Base-by-base conservation (phyloP, 2,329 filamentous ascomycete species). In the Calonectria crousiana region DNA sequence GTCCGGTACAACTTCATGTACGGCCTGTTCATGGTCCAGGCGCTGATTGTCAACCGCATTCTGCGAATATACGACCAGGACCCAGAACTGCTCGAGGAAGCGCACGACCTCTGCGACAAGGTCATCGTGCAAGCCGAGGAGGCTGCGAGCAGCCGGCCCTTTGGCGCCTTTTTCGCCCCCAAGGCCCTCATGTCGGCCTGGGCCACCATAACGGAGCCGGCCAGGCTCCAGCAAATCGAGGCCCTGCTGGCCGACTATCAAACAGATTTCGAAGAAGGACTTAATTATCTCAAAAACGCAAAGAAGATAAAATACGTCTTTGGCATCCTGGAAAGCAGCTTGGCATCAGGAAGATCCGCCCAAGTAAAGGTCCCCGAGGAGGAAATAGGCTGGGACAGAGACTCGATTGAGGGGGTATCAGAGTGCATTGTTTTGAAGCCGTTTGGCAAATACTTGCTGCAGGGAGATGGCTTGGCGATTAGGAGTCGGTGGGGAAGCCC, bases 131-230 rank as follows among this genome's bases (percentile, higher is more conserved):
- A 67, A 10, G 65, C 65, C 11, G 30, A 13, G 36, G 65, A 67
- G 23, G 65, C 65, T 6, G 30, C 23, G 4, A 34, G 16, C 32
- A 67, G 47, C 32, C 65, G 65, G n/a, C 65, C 65, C 9, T 67
- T 67, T 53, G 65, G 44, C 8, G 65, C 65, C 20, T 53, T 67
- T 47, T 67, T 67, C 38, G 65, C 65, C 20, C 65, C 65, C n/a
- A 53, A 49, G 10, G 47, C 65, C 3, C 47, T 67, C n/a, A 67
- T 67, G 65, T 67, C 65, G 32, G 65, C 44, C n/a, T 53, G 65
- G 47, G 30, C 65, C 9, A 53, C 65, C 3, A 26, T 67, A n/a
- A 30, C 20, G 9, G 65, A 67, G 9, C 65, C 47, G 26, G 10
- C 8, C 2, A 49, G 60, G 41, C 28, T 65, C 10, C n/a, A 20